Percentiles rank a stretch among this genome's conserved stretches.
Evolutionary conservation across 139 green algal species (phyloP).

Genomic region (Picochlorum sp.): DNA sequence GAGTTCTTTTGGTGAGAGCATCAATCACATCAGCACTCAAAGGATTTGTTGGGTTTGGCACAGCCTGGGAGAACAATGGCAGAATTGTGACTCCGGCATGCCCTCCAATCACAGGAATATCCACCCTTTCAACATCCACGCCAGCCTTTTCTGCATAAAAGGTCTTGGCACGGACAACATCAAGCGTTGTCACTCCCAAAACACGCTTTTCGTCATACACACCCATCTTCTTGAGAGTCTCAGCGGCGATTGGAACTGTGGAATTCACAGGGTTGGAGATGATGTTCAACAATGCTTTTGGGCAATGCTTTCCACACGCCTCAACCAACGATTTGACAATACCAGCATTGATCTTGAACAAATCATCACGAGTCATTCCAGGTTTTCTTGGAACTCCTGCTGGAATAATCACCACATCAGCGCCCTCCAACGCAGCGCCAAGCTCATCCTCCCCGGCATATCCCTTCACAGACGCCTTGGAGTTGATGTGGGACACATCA

Average conservation of each 20-base stretch:
- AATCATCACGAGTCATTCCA: conserved; percentile 98
- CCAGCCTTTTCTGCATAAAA: conserved; percentile 79
- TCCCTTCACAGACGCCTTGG: conserved; percentile 67
- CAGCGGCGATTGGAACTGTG: conserved; percentile 81
- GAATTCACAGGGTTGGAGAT: conserved; percentile 91
- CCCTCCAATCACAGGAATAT: conserved; percentile 94
- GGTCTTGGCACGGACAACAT: conserved; percentile 73
- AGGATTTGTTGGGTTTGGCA: conserved; percentile 41
- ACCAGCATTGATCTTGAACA: conserved; percentile 91
- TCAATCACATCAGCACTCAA: conserved; percentile 76
- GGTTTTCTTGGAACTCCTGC: conserved; percentile 95
- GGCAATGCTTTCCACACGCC: conserved; percentile 80
- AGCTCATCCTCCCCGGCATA: conserved; percentile 64
- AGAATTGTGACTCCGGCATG: conserved; percentile 98
- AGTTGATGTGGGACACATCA: conserved; percentile 95
- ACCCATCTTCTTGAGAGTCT: conserved; percentile 68
- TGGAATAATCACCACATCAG: conserved; percentile 81
- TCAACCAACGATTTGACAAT: conserved; percentile 87
- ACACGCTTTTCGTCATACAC: conserved; percentile 62
- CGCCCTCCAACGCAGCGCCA: conserved; percentile 54
- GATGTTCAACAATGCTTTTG: conserved; percentile 72
- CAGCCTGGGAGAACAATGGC: conserved; percentile 87
- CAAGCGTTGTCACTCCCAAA: conserved; percentile 79
- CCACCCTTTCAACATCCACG: conserved; percentile 71
- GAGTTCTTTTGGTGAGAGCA: conserved; percentile 91